Base-by-base conservation (phyloP, 176 grass and related monocot species). In the Lolium rigidum region DNA sequence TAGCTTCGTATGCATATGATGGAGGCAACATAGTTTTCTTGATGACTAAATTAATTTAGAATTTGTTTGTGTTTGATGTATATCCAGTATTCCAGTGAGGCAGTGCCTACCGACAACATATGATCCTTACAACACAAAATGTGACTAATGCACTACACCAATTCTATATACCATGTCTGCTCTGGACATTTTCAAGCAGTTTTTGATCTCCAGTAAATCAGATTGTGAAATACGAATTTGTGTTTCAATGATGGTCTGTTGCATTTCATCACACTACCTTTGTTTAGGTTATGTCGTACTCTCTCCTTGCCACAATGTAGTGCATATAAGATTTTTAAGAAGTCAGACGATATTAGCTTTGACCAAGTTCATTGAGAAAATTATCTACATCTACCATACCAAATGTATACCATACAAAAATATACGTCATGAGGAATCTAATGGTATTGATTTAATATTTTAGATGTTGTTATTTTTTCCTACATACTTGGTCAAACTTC, bases 111-210 rank as follows among this genome's bases (percentile, higher is more conserved):
- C 67, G 69, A 24, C 61, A 85, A 17, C 35, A 85, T 85, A 59
- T 18, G 20, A 62, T 76, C 39, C 22, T 76, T 14, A 67, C 58
- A 70, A 7, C 25, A 22, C 44, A 35, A 26, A 37, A 46, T 16
- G 28, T n/a, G 58, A 26, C 9, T 47, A 68, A 64, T 64, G 13
- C 37, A 65, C 77, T 16, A 14, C 25, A 64, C 25, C 24, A 70
- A 47, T 74, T 74, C 31, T 37, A 73, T 60, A 62, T 51, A 78
- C 55, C 22, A 12, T 50, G 37, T 35, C 31, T 70, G 24, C 52
- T 41, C 3, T 80, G 74, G 65, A 11, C 73, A 82, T 82, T 74
- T 72, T 3, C 31, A 82, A 68, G n/a, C 24, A 70, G 20, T 63
- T 83, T 39, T 59, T 83, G 13, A 41, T 83, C 7, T 79, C 65